phyloP scores from a whole-genome alignment of 1,284 basidiomycete species.

The Schizophyllum amplum region DNA sequence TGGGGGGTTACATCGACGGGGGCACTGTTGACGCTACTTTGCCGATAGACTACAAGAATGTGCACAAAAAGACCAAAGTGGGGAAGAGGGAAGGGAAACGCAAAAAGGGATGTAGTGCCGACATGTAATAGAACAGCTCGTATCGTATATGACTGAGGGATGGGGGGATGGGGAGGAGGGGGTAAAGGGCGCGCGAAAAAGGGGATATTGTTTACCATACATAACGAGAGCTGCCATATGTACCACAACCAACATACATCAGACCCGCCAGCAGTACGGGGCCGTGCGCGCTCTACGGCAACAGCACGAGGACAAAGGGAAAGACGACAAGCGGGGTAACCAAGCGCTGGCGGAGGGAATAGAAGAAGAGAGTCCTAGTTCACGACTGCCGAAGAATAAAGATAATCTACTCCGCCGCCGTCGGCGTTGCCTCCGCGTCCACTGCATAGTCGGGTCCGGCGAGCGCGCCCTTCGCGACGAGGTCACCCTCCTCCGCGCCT shows the following conservation, averaged over 20 bases:
- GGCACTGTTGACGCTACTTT: no score
- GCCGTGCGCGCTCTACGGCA: not conserved
- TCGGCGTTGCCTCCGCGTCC: not conserved
- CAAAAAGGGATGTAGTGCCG: no score
- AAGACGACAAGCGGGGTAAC: slow-evolving; percentile 1
- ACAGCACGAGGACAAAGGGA: not conserved
- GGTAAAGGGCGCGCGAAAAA: not conserved
- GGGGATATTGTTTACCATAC: no score
- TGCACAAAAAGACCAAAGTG: no score
- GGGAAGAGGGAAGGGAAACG: no score
- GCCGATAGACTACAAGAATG: no score
- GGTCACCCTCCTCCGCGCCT: slow-evolving; percentile 18
- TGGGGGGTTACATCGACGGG: not conserved
- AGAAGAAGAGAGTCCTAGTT: slow-evolving; percentile 4
- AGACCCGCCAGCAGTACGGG: not conserved
- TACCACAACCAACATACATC: not conserved
- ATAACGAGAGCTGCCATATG: no score
- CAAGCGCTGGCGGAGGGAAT: not conserved
- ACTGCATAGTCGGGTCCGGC: slow-evolving; percentile 41
- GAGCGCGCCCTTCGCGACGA: slow-evolving; percentile 54
- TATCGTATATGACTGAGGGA: not conserved
- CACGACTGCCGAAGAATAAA: slow-evolving; percentile 11
- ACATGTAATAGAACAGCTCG: not conserved
- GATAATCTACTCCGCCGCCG: slow-evolving; percentile 4
- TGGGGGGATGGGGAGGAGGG: not conserved